These are phyloP conservation scores for Solanum gandarillasii DNA, from an alignment of 257 asterid species.

Conservation along the genomic window DNA sequence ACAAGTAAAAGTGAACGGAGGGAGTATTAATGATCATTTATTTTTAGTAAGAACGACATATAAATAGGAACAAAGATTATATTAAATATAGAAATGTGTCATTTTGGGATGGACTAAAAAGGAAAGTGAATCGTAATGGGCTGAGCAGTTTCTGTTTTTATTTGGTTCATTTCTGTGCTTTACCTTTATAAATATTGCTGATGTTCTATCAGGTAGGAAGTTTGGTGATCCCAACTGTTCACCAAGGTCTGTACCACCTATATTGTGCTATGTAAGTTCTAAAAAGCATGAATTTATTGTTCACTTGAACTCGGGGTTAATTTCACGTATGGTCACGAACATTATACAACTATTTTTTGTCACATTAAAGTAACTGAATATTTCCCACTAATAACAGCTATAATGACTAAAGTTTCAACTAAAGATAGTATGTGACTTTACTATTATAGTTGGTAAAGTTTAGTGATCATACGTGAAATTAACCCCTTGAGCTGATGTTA, in stretches of 20 bases:
- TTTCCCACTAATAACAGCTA: background rate
- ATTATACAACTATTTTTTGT: background rate
- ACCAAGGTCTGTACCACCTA: conserved; percentile 6
- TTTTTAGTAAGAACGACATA: too few relatives aligned
- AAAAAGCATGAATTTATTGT: background rate
- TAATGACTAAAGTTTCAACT: background rate
- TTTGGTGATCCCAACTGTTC: conserved; percentile 17
- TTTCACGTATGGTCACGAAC: background rate
- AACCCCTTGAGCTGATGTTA: background rate
- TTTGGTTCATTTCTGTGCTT: background rate
- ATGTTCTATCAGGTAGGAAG: conserved; percentile 21
- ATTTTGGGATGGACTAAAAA: background rate
- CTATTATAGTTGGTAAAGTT: background rate
- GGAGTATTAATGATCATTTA: too few relatives aligned
- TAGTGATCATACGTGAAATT: background rate
- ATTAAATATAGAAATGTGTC: too few relatives aligned
- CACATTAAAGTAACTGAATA: background rate
- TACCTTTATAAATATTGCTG: background rate
- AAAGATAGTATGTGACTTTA: background rate
- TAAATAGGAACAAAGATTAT: rapidly evolving
- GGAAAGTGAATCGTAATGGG: background rate
- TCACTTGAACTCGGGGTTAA: background rate
- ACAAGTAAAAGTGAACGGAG: too few relatives aligned
- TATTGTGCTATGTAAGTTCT: conserved; percentile 39
- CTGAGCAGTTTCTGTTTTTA: background rate